phyloP scores from a whole-genome alignment of 306 rosid species.

The Glycine soja region DNA sequence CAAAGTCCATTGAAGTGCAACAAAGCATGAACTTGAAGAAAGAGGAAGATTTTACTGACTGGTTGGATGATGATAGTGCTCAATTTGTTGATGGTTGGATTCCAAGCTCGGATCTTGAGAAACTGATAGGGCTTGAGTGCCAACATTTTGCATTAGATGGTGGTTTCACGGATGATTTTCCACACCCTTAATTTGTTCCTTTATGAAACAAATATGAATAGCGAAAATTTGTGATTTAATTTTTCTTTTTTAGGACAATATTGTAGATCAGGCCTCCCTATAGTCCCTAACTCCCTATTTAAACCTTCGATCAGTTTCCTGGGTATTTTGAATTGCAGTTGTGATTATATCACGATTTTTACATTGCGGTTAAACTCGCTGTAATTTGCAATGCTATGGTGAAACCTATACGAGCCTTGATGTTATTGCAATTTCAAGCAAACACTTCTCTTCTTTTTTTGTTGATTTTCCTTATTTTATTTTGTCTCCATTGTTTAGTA shows the following conservation, averaged over 20 bases:
- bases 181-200: conserved; percentile 17
- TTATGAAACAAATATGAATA: background rate
- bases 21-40: conserved; percentile 38
- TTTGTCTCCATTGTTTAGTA: background rate
- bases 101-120: conserved; percentile 50
- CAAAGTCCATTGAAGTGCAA: conserved; percentile 25
- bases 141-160: conserved; percentile 45
- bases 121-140: conserved; percentile 37
- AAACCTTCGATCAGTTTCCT: background rate
- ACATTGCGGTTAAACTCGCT: background rate
- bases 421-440: background rate
- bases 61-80: conserved; percentile 39
- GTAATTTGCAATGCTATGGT: background rate
- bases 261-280: background rate
- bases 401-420: background rate
- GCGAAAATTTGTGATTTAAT: background rate
- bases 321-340: background rate
- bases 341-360: background rate
- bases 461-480: background rate
- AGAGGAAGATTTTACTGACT: conserved; percentile 43
- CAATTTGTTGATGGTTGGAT: conserved; percentile 46
- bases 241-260: background rate
- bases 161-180: conserved; percentile 32
- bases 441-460: background rate
- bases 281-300: background rate